These are phyloP conservation scores for Phtheirospermum japonicum DNA, from an alignment of 257 asterid genomes.

Conservation along the genomic window DNA sequence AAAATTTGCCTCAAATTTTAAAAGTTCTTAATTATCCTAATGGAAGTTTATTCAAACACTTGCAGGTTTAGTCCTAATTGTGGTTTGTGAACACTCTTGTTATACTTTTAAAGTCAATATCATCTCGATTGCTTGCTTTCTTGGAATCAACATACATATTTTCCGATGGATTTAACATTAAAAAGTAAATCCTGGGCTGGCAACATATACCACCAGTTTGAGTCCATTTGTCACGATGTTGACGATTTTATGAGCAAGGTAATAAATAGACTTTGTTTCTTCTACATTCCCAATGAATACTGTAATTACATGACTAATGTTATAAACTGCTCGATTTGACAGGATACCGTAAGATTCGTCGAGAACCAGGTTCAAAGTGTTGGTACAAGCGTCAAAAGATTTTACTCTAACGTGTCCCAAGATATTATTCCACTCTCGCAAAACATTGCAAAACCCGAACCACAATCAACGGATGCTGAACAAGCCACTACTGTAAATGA, in stretches of 20 bases:
- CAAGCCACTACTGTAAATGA: constrained; percentile 23
- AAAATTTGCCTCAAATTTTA: background rate
- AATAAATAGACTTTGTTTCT: constrained; percentile 22
- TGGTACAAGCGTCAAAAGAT: constrained; percentile 49
- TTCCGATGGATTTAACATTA: constrained; percentile 39
- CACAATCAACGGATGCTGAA: constrained; percentile 20
- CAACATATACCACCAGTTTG: constrained; percentile 60
- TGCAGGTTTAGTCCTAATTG: constrained; percentile 30
- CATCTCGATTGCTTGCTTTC: constrained; percentile 23
- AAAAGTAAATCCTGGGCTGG: constrained; percentile 59
- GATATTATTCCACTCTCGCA: constrained; percentile 43
- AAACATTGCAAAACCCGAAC: constrained; percentile 23
- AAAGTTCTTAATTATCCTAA: too few species aligned
- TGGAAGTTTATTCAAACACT: constrained; percentile 7
- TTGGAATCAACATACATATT: background rate
- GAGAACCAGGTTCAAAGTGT: constrained; percentile 63
- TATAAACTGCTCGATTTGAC: constrained; percentile 27
- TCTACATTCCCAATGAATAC: background rate
- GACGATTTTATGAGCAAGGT: constrained; percentile 73
- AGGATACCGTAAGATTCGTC: constrained; percentile 58
- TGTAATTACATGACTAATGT: constrained; percentile 17
- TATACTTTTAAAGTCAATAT: constrained; percentile 9
- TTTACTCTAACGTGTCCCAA: constrained; percentile 52
- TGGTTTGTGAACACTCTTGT: constrained; percentile 5
- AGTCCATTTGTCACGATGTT: constrained; percentile 61